Conservation (phyloP, 2,329 filamentous ascomycete genomes). For the Pestalotiopsis sp. region DNA sequence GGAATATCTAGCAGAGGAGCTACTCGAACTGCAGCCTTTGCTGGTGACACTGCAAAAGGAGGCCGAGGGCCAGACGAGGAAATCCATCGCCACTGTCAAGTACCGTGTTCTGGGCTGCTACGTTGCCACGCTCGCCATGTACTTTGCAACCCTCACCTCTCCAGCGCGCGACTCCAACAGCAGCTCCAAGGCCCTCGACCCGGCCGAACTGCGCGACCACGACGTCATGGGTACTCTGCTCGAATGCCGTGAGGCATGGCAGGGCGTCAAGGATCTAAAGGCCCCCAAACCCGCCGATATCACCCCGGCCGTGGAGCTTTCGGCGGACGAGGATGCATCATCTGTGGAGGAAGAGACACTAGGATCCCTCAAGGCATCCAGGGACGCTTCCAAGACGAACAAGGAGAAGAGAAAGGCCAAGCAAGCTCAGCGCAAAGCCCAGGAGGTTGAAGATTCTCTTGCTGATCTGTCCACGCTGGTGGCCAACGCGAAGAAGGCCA, state of each 20-base stretch:
- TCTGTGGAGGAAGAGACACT: slow-evolving; percentile 38
- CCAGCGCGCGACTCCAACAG: slow-evolving; percentile 63
- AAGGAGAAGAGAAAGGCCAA: slow-evolving; percentile 38
- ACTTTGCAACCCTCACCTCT: slow-evolving; percentile 91
- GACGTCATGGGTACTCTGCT: slow-evolving; percentile 86
- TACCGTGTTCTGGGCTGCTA: slow-evolving; percentile 84
- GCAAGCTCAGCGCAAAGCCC: slow-evolving; percentile 40
- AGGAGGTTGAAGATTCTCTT: slow-evolving; percentile 69
- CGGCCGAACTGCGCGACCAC: slow-evolving; percentile 83
- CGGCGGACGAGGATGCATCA: slow-evolving; percentile 29
- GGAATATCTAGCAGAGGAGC: slow-evolving; percentile 80
- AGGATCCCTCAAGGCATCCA: slow-evolving; percentile 15
- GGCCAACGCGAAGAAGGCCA: slow-evolving; percentile 44
- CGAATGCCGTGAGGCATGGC: slow-evolving; percentile 80
- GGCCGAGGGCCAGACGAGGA: slow-evolving; percentile 52
- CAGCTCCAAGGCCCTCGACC: slow-evolving; percentile 63
- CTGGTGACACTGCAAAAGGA: slow-evolving; percentile 60
- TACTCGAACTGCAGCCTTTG: slow-evolving; percentile 69
- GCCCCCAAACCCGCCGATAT: slow-evolving; percentile 37
- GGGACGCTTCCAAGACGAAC: slow-evolving; percentile 10
- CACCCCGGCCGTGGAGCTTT: slow-evolving; percentile 20
- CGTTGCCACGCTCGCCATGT: slow-evolving; percentile 84
- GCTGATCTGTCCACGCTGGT: slow-evolving; percentile 70
- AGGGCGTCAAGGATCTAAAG: slow-evolving; percentile 68
- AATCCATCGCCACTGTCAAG: slow-evolving; percentile 67